phyloP scores from a whole-genome alignment of 2,329 filamentous ascomycete species.

The Dichotomopilus funicola region DNA sequence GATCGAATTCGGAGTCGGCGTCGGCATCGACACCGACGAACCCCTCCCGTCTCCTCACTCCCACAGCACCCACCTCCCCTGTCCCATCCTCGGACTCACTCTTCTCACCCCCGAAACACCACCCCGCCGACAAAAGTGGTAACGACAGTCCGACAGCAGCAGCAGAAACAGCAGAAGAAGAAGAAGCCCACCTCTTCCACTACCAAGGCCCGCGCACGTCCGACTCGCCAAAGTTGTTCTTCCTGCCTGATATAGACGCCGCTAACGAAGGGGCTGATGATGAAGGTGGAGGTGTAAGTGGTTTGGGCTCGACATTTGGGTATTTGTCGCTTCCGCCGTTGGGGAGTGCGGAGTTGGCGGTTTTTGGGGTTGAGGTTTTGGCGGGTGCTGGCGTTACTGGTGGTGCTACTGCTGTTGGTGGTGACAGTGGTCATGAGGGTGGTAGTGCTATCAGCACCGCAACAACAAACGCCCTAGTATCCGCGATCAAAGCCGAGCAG shows the following conservation, averaged over 20 bases:
- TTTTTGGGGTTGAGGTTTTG: neutral
- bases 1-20: too few species aligned
- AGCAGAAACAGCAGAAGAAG: too few species aligned
- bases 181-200: neutral
- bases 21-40: neutral
- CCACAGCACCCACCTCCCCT: neutral
- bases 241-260: neutral
- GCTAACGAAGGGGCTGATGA: slow-evolving; percentile 6
- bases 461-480: too few species aligned
- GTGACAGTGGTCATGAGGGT: too few species aligned
- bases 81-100: neutral
- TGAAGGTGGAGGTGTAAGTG: slow-evolving; percentile 3
- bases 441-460: too few species aligned
- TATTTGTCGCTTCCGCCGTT: neutral
- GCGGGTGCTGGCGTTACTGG: too few species aligned
- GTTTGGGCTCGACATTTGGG: neutral
- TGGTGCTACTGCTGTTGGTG: slow-evolving; percentile 9
- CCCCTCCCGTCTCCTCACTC: neutral
- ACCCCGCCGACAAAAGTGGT: too few species aligned
- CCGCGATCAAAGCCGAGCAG: too few species aligned
- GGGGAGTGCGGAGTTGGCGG: neutral
- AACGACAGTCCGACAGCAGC: too few species aligned
- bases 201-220: slow-evolving; percentile 1
- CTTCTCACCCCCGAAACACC: neutral
- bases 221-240: neutral